These are phyloP conservation scores for Cladosporium sp. DNA, from an alignment of 2,329 filamentous ascomycete species.

Conservation along the genomic window DNA sequence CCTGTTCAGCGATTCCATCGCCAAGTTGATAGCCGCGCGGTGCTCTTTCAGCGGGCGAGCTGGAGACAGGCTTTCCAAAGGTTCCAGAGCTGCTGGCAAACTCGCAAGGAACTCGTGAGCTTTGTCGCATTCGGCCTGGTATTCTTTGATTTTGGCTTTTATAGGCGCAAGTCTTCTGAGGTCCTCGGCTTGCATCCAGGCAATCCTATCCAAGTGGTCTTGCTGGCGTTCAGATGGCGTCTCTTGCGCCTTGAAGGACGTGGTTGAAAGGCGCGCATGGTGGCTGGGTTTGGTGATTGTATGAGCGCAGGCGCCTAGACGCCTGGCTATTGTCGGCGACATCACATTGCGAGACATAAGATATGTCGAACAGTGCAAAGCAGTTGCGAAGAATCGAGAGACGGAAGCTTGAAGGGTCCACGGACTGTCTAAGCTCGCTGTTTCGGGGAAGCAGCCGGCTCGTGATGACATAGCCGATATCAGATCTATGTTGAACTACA, in stretches of 20 bases:
- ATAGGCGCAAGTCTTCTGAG: not conserved
- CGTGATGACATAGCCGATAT: not conserved
- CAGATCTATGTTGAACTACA: not conserved
- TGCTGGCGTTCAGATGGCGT: not conserved
- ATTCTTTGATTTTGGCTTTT: not conserved
- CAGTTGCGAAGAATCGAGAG: not conserved
- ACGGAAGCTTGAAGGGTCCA: not conserved
- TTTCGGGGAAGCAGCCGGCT: not conserved
- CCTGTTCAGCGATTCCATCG: not conserved
- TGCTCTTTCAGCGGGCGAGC: not conserved
- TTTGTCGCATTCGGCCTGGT: not conserved
- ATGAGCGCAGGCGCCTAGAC: constrained; percentile 6
- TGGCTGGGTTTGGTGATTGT: not conserved
- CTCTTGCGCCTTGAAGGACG: not conserved
- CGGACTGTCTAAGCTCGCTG: not conserved
- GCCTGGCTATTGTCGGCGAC: constrained; percentile 4
- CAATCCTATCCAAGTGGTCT: not conserved
- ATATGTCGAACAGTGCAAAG: not conserved
- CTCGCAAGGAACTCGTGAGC: not conserved
- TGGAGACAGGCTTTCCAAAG: not conserved
- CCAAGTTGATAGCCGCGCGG: not conserved
- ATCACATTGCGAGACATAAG: constrained; percentile 11
- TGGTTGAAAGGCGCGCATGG: not conserved
- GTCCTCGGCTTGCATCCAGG: not conserved
- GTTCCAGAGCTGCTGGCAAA: not conserved